Percentiles rank a stretch among this genome's conserved stretches.
phyloP scores from a whole-genome alignment of 1,284 basidiomycete species.

The Tranzscheliella williamsii region DNA sequence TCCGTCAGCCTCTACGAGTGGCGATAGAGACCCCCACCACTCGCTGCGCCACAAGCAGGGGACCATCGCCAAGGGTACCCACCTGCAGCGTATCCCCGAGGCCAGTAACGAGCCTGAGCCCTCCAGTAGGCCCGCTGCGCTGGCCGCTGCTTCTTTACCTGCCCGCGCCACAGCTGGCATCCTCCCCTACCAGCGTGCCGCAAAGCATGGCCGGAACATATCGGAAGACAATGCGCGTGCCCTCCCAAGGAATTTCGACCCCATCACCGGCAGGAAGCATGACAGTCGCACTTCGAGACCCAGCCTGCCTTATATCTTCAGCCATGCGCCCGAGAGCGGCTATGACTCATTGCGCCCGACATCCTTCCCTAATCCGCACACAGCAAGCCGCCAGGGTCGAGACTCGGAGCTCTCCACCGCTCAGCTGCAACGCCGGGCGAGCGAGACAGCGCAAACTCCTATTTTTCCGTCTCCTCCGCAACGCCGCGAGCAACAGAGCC shows the following conservation, averaged over 20 bases:
- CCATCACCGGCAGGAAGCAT: slow-evolving; percentile 19
- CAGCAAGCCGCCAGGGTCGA: too few species aligned
- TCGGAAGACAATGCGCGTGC: slow-evolving; percentile 21
- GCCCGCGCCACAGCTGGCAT: too few species aligned
- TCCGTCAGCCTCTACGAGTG: too few species aligned
- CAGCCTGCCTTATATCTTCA: slow-evolving; percentile 21
- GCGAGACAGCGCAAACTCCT: slow-evolving; percentile 3
- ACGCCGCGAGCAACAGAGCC: too few species aligned
- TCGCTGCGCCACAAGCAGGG: neutral
- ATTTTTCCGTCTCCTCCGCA: too few species aligned
- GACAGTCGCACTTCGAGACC: slow-evolving; percentile 6
- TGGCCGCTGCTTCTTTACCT: too few species aligned
- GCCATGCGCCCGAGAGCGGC: too few species aligned
- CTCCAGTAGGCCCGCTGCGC: neutral
- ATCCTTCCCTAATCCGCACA: too few species aligned
- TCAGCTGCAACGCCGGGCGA: slow-evolving; percentile 23
- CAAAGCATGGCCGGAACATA: too few species aligned
- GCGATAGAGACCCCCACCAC: too few species aligned
- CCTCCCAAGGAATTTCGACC: slow-evolving; percentile 28
- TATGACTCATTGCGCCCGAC: too few species aligned
- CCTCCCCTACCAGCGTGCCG: too few species aligned
- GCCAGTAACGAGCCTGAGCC: slow-evolving; percentile 10
- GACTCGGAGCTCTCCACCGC: slow-evolving; percentile 29
- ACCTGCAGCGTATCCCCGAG: slow-evolving; percentile 8
- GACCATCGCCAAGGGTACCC: neutral